These are phyloP conservation scores for Nicotiana paniculata DNA, from an alignment of 257 asterid species.

Conservation along the genomic window DNA sequence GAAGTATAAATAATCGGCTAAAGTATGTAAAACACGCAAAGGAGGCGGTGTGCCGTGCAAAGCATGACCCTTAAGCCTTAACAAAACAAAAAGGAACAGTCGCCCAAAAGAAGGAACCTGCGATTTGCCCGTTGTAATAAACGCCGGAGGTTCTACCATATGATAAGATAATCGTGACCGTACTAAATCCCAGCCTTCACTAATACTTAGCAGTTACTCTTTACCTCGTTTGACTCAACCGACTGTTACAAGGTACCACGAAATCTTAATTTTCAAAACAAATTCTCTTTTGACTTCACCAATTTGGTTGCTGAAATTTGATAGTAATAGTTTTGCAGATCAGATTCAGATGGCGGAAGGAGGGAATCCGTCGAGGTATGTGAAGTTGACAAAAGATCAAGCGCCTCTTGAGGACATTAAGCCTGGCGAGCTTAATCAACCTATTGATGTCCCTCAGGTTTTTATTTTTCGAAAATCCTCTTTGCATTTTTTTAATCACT, in stretches of 20 bases:
- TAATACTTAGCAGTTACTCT: slow-evolving; percentile 3
- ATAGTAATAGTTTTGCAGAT: slow-evolving; percentile 4
- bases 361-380: slow-evolving; percentile 69
- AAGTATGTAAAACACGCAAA: background rate
- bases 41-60: background rate
- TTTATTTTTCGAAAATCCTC: background rate
- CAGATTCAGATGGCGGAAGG: slow-evolving; percentile 75
- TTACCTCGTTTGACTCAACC: background rate
- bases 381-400: slow-evolving; percentile 82
- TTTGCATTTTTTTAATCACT: too few species aligned
- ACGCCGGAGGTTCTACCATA: background rate
- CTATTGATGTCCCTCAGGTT: slow-evolving; percentile 88
- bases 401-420: slow-evolving; percentile 71
- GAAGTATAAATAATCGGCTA: background rate
- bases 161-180: background rate
- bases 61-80: background rate
- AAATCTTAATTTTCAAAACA: background rate
- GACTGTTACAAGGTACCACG: background rate
- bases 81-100: background rate
- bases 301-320: slow-evolving; percentile 1
- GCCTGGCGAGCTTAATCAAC: slow-evolving; percentile 98
- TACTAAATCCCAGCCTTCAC: background rate
- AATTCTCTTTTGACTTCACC: background rate
- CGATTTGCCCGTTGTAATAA: background rate
- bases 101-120: background rate